These are phyloP conservation scores for Russula vinacea DNA, from an alignment of 768 basidiomycete species.

Conservation along the genomic window DNA sequence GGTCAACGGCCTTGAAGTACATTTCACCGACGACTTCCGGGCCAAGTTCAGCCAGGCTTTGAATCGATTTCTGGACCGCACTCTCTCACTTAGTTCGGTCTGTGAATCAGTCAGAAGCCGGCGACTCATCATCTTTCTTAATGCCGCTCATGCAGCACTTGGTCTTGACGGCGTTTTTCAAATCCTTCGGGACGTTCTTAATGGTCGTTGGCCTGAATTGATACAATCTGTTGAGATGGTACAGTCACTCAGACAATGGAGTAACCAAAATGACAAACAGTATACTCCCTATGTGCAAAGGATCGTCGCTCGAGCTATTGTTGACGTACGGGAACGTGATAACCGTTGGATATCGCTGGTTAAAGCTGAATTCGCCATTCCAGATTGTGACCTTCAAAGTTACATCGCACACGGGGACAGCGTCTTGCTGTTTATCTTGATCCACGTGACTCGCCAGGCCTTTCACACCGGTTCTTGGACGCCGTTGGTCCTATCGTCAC, in stretches of 20 bases:
- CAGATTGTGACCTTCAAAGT: not conserved
- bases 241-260: not conserved
- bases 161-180: not conserved
- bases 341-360: not conserved
- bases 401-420: not conserved
- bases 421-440: conserved; percentile 2
- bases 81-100: not conserved
- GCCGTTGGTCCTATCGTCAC: not conserved
- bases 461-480: not conserved
- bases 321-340: not conserved
- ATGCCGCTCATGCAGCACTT: not conserved
- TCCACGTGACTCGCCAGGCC: not conserved
- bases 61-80: not conserved
- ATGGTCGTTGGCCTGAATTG: not conserved
- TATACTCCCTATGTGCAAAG: not conserved
- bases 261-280: not conserved
- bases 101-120: not conserved
- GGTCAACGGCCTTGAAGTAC: not conserved
- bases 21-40: not conserved
- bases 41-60: not conserved
- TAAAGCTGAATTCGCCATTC: not conserved
- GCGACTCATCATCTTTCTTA: not conserved
- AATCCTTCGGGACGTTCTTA: not conserved
- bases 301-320: not conserved
- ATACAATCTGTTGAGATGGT: conserved; percentile 1